Conservation (phyloP, 352 stramenopile species). For the Hyphochytrium catenoides region DNA sequence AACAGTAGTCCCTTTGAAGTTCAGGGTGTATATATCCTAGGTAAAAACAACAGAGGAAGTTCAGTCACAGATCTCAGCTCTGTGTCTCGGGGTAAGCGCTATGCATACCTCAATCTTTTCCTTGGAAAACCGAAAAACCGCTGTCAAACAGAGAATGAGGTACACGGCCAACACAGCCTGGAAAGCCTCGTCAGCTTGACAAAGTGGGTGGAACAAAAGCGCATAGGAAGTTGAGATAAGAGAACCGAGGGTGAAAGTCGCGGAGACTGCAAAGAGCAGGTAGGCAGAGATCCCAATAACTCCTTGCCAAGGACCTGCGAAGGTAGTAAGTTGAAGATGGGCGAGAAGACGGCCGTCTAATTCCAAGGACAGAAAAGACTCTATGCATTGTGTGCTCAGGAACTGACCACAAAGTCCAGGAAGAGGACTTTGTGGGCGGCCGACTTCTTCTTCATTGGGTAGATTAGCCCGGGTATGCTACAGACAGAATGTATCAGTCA, state of each 20-base stretch:
- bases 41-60: background rate
- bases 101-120: slow-evolving; percentile 37
- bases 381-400: no score
- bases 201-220: no score
- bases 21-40: slow-evolving; percentile 65
- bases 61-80: slow-evolving; percentile 1
- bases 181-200: no score
- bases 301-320: background rate
- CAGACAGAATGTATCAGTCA: background rate
- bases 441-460: slow-evolving; percentile 48
- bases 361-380: no score
- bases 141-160: slow-evolving; percentile 37
- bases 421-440: slow-evolving; percentile 33
- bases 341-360: no score
- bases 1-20: slow-evolving; percentile 53
- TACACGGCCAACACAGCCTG: slow-evolving; percentile 54
- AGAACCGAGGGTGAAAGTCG: no score
- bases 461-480: slow-evolving; percentile 49
- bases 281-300: slow-evolving; percentile 1
- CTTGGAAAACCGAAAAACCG: slow-evolving; percentile 45
- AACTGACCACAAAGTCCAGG: slow-evolving; percentile 34
- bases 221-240: no score
- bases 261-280: slow-evolving; percentile 1
- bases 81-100: no score
- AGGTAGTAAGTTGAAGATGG: no score